These are phyloP conservation scores for Coemansia sp. DNA, from an alignment of 192 early-diverging fungal genomes.

Conservation along the genomic window DNA sequence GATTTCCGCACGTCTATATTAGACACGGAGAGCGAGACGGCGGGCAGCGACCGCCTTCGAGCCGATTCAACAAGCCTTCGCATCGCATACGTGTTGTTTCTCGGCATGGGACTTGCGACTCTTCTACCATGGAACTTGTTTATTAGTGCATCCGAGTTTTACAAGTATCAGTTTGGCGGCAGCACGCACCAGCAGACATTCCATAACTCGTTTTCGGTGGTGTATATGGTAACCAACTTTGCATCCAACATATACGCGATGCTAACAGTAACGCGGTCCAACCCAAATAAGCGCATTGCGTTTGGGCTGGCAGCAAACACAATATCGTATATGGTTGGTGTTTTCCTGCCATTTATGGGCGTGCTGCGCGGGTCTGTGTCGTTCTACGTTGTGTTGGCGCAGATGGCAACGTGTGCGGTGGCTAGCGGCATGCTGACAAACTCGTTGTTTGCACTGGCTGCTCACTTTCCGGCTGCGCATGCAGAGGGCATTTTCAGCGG, in stretches of 20 bases:
- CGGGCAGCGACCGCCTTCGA: slow-evolving; percentile 1
- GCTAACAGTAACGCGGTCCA: slow-evolving; percentile 39
- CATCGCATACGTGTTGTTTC: slow-evolving; percentile 63
- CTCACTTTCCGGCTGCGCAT: slow-evolving; percentile 65
- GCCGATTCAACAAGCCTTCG: slow-evolving; percentile 7
- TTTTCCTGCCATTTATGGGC: slow-evolving; percentile 54
- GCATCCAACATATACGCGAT: slow-evolving; percentile 54
- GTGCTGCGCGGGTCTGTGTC: slow-evolving; percentile 54
- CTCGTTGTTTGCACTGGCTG: slow-evolving; percentile 68
- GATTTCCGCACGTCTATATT: neutral
- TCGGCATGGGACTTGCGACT: slow-evolving; percentile 71
- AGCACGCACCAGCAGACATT: slow-evolving; percentile 62
- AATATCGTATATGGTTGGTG: slow-evolving; percentile 46
- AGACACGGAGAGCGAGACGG: slow-evolving; percentile 5
- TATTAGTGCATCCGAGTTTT: slow-evolving; percentile 77
- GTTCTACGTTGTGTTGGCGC: slow-evolving; percentile 60
- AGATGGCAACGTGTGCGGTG: slow-evolving; percentile 58
- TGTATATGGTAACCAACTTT: slow-evolving; percentile 63
- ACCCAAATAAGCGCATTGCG: slow-evolving; percentile 45
- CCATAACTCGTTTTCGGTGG: slow-evolving; percentile 74
- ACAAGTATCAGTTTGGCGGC: slow-evolving; percentile 59
- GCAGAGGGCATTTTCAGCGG: slow-evolving; percentile 71
- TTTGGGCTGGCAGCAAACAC: slow-evolving; percentile 57
- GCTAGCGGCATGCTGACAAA: slow-evolving; percentile 64
- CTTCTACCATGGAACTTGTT: slow-evolving; percentile 81